Evolutionary conservation across 345 rosid species (phyloP), one percentile per base, ranked within the genome.

Genomic region (Citrus sinensis): DNA sequence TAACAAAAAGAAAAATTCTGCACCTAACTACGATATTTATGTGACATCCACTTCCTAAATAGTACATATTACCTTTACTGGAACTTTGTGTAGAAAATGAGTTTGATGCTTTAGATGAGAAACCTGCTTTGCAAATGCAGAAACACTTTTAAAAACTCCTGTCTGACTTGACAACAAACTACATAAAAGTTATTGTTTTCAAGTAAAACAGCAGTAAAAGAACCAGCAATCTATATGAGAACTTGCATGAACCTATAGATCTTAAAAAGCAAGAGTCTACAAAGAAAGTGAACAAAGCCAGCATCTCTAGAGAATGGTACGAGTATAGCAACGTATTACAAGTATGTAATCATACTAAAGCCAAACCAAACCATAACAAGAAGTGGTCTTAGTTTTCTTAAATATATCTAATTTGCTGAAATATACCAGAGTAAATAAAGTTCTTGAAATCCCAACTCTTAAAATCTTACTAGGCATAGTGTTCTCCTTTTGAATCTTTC

Each of bases 61-160:
- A 9, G 40, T 32, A 24, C 58, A 42, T 55, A 84, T 70, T 37
- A 91, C 92, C 82, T 34, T 85, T 66, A 75, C 76, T 37, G 87
- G 76, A 46, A 69, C 78, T 83, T 95, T 93, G 86, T 90, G 98
- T 70, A 65, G 61, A 77, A 92, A 87, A 40, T 73, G 78, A 70
- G 87, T 78, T 79, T 87, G 92, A 83, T 92, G 91, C 82, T 87
- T 90, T 89, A 91, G 55, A 75, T 82, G 80, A 32, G 97, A 82
- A 62, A 82, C 87, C 98, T 95, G 89, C 46, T 71, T 51, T 54
- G 49, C 71, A 82, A 75, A 76, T 51, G 60, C 30, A 35, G 19
- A 34, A 34, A 40, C 6, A 55, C 10, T 64, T 51, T 72, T 64
- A 30, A 75, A 58, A 65, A 34, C 30, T 75, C 35, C 59, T 32